Evolutionary conservation across 441 rosid genomes (phyloP).

Genomic region (Syzygium malaccense): DNA sequence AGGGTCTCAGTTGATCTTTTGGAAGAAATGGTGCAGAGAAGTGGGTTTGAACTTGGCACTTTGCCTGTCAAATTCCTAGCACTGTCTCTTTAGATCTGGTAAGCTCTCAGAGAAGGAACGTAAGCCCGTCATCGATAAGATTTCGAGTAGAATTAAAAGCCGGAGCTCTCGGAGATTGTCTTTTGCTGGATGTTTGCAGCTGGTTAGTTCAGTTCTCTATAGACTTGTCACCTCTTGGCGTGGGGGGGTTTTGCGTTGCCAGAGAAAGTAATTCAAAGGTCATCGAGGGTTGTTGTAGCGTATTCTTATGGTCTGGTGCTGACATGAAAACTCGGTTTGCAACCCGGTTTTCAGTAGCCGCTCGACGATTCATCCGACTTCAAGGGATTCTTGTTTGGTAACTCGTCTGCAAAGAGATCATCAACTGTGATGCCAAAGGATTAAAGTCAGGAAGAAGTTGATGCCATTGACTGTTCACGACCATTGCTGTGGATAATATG

Average conservation of each 20-base stretch:
- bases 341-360: fast-evolving
- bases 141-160: not conserved
- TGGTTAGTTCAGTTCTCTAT: not conserved
- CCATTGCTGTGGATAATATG: too few relatives aligned
- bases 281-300: not conserved
- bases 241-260: not conserved
- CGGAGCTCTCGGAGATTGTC: not conserved
- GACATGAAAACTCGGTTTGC: not conserved
- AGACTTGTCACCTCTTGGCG: fast-evolving
- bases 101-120: not conserved
- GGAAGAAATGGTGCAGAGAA: not conserved
- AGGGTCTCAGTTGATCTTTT: not conserved
- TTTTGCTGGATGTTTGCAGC: not conserved
- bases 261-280: not conserved
- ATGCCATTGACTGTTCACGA: not conserved
- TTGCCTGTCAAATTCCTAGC: not conserved
- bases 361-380: fast-evolving
- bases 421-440: not conserved
- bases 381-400: not conserved
- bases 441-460: not conserved
- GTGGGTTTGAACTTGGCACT: not conserved
- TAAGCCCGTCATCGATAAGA: not conserved
- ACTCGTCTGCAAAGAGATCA: not conserved
- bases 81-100: not conserved
- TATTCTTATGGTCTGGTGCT: not conserved